A percentile compares a stretch with the other conserved stretches of the same genome.
These are phyloP conservation scores for Dothideomycetes sp. DNA, from an alignment of 2,329 filamentous ascomycete species.

Conservation along the genomic window DNA sequence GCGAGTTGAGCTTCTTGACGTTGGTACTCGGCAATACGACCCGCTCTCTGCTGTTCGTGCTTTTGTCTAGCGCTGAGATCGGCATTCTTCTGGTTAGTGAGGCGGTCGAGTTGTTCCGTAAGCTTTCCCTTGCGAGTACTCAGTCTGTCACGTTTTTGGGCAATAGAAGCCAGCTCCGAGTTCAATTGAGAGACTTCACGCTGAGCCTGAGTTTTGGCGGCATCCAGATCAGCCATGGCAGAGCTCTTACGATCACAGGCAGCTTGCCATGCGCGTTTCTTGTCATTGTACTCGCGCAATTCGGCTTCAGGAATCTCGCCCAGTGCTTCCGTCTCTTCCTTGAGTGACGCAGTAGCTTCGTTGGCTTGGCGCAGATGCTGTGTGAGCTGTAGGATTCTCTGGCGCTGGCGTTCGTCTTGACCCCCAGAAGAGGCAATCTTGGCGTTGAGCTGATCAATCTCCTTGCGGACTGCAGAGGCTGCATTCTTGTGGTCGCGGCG, in stretches of 20 bases:
- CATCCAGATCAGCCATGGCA: slow-evolving; percentile 49
- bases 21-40: slow-evolving; percentile 24
- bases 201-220: slow-evolving; percentile 53
- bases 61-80: slow-evolving; percentile 27
- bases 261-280: slow-evolving; percentile 49
- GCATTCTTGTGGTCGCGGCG: slow-evolving; percentile 68
- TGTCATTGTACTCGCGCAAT: slow-evolving; percentile 46
- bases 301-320: slow-evolving; percentile 57
- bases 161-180: slow-evolving; percentile 53
- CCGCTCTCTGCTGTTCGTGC: slow-evolving; percentile 25
- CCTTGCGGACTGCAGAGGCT: slow-evolving; percentile 58
- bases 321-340: slow-evolving; percentile 53
- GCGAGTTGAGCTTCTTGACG: slow-evolving; percentile 31
- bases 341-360: slow-evolving; percentile 49
- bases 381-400: slow-evolving; percentile 66
- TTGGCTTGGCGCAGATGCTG: slow-evolving; percentile 64
- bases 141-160: slow-evolving; percentile 64
- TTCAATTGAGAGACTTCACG: slow-evolving; percentile 54
- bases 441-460: slow-evolving; percentile 60
- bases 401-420: slow-evolving; percentile 65
- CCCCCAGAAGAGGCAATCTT: slow-evolving; percentile 59
- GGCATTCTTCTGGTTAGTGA: slow-evolving; percentile 59
- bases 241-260: slow-evolving; percentile 43
- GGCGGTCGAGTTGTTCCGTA: slow-evolving; percentile 61
- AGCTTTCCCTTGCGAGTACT: slow-evolving; percentile 62